These are phyloP conservation scores for Eurotiales sp. DNA, from an alignment of 2,329 filamentous ascomycete species.

Conservation along the genomic window DNA sequence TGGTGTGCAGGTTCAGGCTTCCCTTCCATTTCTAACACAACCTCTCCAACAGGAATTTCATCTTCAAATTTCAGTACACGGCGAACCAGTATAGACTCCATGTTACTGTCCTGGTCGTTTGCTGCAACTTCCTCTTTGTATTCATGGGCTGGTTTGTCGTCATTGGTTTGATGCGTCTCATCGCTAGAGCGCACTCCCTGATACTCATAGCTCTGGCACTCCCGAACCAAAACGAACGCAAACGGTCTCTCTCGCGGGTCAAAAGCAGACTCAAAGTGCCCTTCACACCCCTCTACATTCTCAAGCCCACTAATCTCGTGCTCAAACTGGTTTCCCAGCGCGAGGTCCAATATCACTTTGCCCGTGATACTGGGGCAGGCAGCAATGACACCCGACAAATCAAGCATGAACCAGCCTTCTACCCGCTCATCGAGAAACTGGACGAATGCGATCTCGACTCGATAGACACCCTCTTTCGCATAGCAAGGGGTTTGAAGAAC, in stretches of 20 bases:
- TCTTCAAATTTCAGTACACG: too few species aligned
- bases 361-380: conserved; percentile 3
- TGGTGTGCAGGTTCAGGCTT: too few species aligned
- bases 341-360: not conserved
- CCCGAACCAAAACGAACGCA: not conserved
- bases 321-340: not conserved
- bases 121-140: too few species aligned
- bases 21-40: too few species aligned
- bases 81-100: too few species aligned
- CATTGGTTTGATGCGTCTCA: too few species aligned
- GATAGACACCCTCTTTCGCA: conserved; percentile 1
- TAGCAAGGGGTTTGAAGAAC: not conserved
- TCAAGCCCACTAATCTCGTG: not conserved
- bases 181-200: too few species aligned
- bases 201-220: not conserved
- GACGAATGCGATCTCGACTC: not conserved
- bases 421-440: not conserved
- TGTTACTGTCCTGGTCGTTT: too few species aligned
- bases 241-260: not conserved
- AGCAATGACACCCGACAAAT: conserved; percentile 1
- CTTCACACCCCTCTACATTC: not conserved
- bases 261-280: not conserved
- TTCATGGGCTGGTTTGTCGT: too few species aligned
- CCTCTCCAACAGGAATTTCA: too few species aligned
- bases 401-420: conserved; percentile 8